Conservation (phyloP, 768 basidiomycete species). For the Phylloporus sp. region DNA sequence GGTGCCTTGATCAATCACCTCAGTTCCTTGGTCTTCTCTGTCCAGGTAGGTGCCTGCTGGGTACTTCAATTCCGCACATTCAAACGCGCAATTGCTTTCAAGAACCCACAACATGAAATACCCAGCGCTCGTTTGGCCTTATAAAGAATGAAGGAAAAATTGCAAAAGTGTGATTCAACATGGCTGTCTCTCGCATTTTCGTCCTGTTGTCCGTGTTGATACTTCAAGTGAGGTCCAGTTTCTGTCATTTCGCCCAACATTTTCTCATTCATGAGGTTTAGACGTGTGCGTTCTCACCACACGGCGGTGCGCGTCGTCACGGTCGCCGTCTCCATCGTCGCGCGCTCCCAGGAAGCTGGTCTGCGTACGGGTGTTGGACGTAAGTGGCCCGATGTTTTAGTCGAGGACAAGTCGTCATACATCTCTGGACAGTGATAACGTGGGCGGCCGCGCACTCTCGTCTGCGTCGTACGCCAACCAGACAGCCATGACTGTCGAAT, state of each 20-base stretch:
- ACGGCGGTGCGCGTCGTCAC: not conserved
- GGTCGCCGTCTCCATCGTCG: constrained; percentile 11
- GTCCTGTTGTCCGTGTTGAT: not conserved
- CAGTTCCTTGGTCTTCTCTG: not conserved
- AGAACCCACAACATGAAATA: not conserved
- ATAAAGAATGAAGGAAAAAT: constrained; percentile 7
- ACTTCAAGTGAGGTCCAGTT: constrained; percentile 7
- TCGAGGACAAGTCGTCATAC: constrained; percentile 9
- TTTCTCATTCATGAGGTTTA: constrained; percentile 8
- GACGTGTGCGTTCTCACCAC: constrained; percentile 5
- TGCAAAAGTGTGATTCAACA: constrained; percentile 2
- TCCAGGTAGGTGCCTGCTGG: not conserved
- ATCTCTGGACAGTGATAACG: constrained; percentile 44
- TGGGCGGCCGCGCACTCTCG: constrained; percentile 53
- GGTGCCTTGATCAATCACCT: not conserved
- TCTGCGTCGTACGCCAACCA: constrained; percentile 42
- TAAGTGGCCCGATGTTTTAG: constrained; percentile 25
- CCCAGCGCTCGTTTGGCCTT: constrained; percentile 4
- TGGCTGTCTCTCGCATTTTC: constrained; percentile 8
- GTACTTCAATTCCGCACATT: not conserved
- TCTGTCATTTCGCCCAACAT: not conserved
- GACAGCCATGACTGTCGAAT: constrained; percentile 57
- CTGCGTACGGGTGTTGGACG: constrained; percentile 58
- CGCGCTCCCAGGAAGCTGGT: constrained; percentile 51
- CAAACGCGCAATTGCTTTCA: too few relatives aligned